Percentiles rank a stretch among this genome's conserved stretches.
Conservation (phyloP, 768 basidiomycete species). For the Pleurotus pulmonarius region DNA sequence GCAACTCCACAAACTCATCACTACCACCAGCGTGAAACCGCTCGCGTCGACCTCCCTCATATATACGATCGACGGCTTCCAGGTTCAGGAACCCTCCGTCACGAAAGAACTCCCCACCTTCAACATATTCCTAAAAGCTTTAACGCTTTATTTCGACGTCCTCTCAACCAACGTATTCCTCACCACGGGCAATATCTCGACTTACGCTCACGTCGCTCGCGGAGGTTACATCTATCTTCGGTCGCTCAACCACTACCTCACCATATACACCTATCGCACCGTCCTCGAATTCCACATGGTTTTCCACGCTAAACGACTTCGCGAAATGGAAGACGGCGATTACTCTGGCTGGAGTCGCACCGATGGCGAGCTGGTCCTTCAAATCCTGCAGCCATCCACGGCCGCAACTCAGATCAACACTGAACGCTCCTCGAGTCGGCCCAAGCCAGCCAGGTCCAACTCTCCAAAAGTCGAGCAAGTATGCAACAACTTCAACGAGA, state of each 20-base stretch:
- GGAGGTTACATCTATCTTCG: background rate
- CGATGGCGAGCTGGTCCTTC: background rate
- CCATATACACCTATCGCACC: background rate
- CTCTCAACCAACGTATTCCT: too few species aligned
- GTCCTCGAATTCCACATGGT: slow-evolving; percentile 1
- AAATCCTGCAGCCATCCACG: background rate
- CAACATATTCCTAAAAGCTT: too few species aligned
- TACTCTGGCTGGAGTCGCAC: background rate
- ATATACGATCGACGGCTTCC: background rate
- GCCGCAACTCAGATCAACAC: too few species aligned
- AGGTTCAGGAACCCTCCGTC: too few species aligned
- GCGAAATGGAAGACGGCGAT: background rate
- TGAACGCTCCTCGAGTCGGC: too few species aligned
- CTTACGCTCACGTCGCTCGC: background rate
- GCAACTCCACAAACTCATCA: background rate
- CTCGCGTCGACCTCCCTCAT: background rate
- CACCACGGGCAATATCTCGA: too few species aligned
- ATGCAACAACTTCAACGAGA: background rate
- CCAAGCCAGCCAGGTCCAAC: too few species aligned
- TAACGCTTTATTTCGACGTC: too few species aligned
- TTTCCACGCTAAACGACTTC: background rate
- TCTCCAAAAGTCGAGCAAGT: background rate
- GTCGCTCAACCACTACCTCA: background rate
- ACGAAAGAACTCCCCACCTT: too few species aligned
- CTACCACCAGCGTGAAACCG: background rate